These are phyloP conservation scores for Tylopilus intermedius DNA, from an alignment of 768 basidiomycete species.

Conservation along the genomic window DNA sequence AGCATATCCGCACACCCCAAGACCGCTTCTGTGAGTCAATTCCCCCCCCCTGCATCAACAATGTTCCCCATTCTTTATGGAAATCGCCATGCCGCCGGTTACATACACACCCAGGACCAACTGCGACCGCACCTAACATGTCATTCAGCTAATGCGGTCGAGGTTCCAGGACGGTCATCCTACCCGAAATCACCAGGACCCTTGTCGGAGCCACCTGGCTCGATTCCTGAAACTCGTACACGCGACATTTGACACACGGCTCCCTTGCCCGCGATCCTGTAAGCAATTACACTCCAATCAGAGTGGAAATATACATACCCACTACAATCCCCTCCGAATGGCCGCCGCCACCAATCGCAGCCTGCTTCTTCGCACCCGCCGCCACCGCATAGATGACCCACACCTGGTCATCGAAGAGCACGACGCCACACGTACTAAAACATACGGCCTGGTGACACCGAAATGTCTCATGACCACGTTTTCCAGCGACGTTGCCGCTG, in stretches of 20 bases:
- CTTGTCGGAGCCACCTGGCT: not conserved
- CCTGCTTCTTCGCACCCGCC: slow-evolving; percentile 20
- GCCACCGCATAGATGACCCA: slow-evolving; percentile 20
- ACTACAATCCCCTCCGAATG: not conserved
- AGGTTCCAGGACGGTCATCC: not conserved
- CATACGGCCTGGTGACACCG: slow-evolving; percentile 8
- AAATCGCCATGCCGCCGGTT: not conserved
- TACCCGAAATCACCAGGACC: not conserved
- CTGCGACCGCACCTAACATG: not conserved
- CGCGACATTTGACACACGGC: not conserved
- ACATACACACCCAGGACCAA: not conserved
- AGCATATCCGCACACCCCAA: no score
- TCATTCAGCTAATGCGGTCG: not conserved
- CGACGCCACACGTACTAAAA: slow-evolving; percentile 8
- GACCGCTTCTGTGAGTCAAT: no score
- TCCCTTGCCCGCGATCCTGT: not conserved
- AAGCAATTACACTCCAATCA: not conserved
- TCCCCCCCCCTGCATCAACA: slow-evolving; percentile 1
- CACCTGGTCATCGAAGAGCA: not conserved
- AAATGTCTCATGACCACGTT: slow-evolving; percentile 5
- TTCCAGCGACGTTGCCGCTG: not conserved
- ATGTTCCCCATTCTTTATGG: slow-evolving; percentile 3
- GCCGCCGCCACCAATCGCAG: slow-evolving; percentile 4
- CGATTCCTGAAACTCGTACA: not conserved
- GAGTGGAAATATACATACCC: slow-evolving; percentile 6